Evolutionary conservation across 2,329 filamentous ascomycete genomes (phyloP), one percentile per base, ranked within the genome.

Genomic region (Phialophora verrucosa): DNA sequence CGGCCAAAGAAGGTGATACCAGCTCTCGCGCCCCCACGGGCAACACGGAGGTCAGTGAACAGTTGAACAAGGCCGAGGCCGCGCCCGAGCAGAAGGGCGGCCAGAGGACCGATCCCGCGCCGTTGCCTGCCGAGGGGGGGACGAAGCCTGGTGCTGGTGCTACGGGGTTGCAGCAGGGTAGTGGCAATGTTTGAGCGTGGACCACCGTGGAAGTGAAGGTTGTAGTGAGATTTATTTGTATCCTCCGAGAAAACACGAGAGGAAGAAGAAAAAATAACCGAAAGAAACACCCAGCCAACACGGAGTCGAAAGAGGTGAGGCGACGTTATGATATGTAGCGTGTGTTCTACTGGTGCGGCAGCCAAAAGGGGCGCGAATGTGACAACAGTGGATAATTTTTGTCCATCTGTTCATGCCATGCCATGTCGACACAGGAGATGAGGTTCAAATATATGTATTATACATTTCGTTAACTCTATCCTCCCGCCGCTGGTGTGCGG

Each of bases 101-200:
- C 14, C 58, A 68, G 58, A 49, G 68, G 32, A 70, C 55, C 11
- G 68, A 70, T 27, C 65, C 65, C 10, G 58, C 51, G n/a, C 59
- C 65, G 2, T 27, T 60, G 23, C 44, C 27, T 5, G 27, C 60
- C 35, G 63, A 55, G 3, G 58, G 44, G 8, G 55, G 29, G 23
- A 56, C 29, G 4, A 64, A 65, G 61, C 61, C 63, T 11, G 68
- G 65, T 25, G 56, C 65, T 35, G 68, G 68, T 12, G 14, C 31
- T 32, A 59, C 53, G n/a, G 61, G 61, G 2, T 11, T 63, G 44
- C 38, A 44, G 38, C 38, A 67, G 35, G 65, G 62, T 2, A 47
- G 44, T 14, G 65, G 65, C 11, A 50, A 59, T 27, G 31, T 59
- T 50, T 42, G 29, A 59, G 35, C 23, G 3, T 51, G 53, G 4